Evolutionary conservation across 495 filamentous ascomycete species (phyloP).

Genomic region (Cercophora newfieldiana): DNA sequence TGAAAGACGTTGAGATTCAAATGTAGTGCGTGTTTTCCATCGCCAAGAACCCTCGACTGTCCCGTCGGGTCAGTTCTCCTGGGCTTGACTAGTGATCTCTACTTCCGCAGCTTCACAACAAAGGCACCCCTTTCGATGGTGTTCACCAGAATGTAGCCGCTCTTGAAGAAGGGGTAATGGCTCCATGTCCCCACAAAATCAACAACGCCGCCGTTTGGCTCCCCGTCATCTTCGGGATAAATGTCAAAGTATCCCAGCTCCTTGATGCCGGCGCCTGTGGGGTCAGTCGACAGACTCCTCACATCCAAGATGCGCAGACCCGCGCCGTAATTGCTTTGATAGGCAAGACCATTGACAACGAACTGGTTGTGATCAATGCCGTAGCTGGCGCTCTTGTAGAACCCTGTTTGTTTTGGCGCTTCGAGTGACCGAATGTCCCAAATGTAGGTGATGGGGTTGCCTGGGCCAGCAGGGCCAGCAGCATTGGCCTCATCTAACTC

Average conservation of each 20-base stretch:
- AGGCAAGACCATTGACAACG: conserved; percentile 46
- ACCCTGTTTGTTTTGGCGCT: conserved; percentile 51
- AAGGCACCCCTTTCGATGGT: conserved; percentile 57
- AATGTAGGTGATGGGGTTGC: conserved; percentile 51
- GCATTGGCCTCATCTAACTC: conserved; percentile 54
- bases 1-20: no score
- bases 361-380: conserved; percentile 62
- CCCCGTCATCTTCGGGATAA: conserved; percentile 54
- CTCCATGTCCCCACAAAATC: conserved; percentile 56
- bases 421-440: conserved; percentile 54
- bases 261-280: conserved; percentile 37
- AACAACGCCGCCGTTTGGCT: conserved; percentile 36
- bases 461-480: conserved; percentile 41
- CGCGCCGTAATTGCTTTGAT: conserved; percentile 56
- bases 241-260: conserved; percentile 57
- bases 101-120: conserved; percentile 38
- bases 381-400: conserved; percentile 40
- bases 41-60: no score
- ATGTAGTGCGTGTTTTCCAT: no score
- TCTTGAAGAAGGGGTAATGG: conserved; percentile 52
- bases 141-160: conserved; percentile 55
- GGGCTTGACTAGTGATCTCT: no score
- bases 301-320: conserved; percentile 55
- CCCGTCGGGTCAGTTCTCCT: no score
- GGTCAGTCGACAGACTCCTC: conserved; percentile 39